These are phyloP conservation scores for Entomortierella parvispora DNA, from an alignment of 192 early-diverging fungal species.

Conservation along the genomic window DNA sequence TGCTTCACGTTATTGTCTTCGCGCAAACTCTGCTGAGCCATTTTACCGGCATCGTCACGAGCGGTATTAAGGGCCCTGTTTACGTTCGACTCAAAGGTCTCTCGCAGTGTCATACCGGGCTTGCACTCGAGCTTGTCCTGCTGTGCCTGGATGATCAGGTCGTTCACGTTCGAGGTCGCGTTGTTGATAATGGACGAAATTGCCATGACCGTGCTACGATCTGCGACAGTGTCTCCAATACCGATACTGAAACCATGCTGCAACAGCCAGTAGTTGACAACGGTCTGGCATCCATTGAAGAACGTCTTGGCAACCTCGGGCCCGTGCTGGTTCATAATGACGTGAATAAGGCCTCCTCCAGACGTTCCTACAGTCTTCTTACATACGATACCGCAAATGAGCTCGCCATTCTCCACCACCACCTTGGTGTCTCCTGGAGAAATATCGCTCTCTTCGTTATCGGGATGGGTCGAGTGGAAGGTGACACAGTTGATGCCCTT, in stretches of 20 bases:
- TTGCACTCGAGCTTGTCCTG: slow-evolving; percentile 81
- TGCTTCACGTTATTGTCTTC: slow-evolving; percentile 94
- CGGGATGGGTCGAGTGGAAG: slow-evolving; percentile 64
- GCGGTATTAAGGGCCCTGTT: slow-evolving; percentile 89
- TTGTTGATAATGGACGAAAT: slow-evolving; percentile 82
- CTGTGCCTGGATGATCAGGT: slow-evolving; percentile 50
- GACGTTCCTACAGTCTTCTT: slow-evolving; percentile 94
- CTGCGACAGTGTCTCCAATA: slow-evolving; percentile 98
- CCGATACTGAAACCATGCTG: slow-evolving; percentile 97
- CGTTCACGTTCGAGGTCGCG: slow-evolving; percentile 64
- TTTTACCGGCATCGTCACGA: slow-evolving; percentile 92
- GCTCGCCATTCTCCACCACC: slow-evolving; percentile 90
- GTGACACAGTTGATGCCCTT: slow-evolving; percentile 91
- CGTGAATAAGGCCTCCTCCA: slow-evolving; percentile 89
- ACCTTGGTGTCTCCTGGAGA: slow-evolving; percentile 93
- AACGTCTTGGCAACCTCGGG: slow-evolving; percentile 87
- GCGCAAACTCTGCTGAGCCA: slow-evolving; percentile 79
- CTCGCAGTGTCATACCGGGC: slow-evolving; percentile 93
- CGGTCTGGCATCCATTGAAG: slow-evolving; percentile 91
- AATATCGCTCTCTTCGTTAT: slow-evolving; percentile 42
- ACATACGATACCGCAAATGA: slow-evolving; percentile 93
- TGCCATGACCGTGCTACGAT: slow-evolving; percentile 77
- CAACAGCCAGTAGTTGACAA: slow-evolving; percentile 96
- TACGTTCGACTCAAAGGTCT: slow-evolving; percentile 91
- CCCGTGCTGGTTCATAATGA: slow-evolving; percentile 94